Conservation (phyloP, 139 green algal species). For the Volvox reticuliferus region DNA sequence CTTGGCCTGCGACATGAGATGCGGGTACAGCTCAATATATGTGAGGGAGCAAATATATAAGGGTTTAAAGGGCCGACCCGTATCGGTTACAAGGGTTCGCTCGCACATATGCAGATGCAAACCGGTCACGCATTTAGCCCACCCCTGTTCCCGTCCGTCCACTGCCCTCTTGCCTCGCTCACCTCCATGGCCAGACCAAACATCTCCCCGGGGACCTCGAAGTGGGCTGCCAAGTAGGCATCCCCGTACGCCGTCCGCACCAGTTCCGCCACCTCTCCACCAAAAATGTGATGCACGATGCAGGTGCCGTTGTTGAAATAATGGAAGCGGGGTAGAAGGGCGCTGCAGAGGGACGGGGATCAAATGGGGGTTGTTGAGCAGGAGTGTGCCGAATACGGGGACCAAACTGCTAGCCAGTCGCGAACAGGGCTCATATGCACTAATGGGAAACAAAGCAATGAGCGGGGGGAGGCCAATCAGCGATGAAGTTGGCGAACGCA, state of each 20-base stretch:
- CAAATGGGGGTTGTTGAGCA: neutral
- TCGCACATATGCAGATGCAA: neutral
- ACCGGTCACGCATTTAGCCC: neutral
- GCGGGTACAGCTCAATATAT: neutral
- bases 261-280: constrained; percentile 75
- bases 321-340: constrained; percentile 85
- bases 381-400: too few species aligned
- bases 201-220: constrained; percentile 98
- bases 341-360: constrained; percentile 30
- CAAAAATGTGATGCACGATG: constrained; percentile 99
- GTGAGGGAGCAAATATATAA: too few species aligned
- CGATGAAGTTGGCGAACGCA: too few species aligned
- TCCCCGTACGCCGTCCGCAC: constrained; percentile 85
- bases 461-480: too few species aligned
- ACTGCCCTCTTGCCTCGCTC: neutral
- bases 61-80: too few species aligned
- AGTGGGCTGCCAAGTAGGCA: constrained; percentile 96
- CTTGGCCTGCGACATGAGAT: constrained; percentile 75
- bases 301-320: constrained; percentile 95
- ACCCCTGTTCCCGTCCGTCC: neutral
- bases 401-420: too few species aligned
- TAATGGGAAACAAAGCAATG: too few species aligned
- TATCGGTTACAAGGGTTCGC: too few species aligned
- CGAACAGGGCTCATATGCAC: too few species aligned
- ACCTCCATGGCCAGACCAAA: constrained; percentile 88